Base-by-base conservation (phyloP, 371 early-diverging fungal species). In the Mortierella sp. region DNA sequence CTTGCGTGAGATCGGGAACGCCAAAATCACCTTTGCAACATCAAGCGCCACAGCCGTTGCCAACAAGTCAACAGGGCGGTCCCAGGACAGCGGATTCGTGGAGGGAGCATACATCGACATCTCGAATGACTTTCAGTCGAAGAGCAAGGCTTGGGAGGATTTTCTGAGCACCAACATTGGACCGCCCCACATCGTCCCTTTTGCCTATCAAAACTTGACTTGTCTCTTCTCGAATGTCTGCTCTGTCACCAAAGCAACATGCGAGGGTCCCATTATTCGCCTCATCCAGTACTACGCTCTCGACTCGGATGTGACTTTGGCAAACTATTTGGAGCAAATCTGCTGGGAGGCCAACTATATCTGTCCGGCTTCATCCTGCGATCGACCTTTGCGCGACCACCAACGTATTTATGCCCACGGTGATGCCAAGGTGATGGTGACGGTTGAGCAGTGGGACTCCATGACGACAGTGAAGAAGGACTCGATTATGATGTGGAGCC, bases 291-390 rank as follows among this genome's bases (percentile, higher is more conserved):
- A 95, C 73, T 97, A 98, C 80, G 86, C 89, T 19, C 73, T 86
- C n/a, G 90, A 91, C 21, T 91, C 93, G 8, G 99, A 98, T 83
- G 89, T 95, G 73, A 95, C 97, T 0, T 88, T 98, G 2, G 98
- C 97, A 1, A 95, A 95, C 82, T 98, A 95, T 77, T 88, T 98
- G 37, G 94, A 96, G 77, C 94, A 94, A 57, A 90, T 96, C n/a
- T 94, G 94, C 84, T 92, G 91, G 75, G 92, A 95, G 24, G 89
- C 95, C 11, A 88, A 89, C 9, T 86, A 86, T 31, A 77, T 88
- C 4, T 98, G 98, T 73, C 91, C 92, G 1, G 86, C 93, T 11
- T 89, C 92, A n/a, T 85, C 89, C 21, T 98, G 99, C 80, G 90
- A 91, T 10, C 88, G 91, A 14, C 94, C 95, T 3, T 87, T 97